Evolutionary conservation across 129 eudicot species (phyloP).

Genomic region (Flaveria linearis): DNA sequence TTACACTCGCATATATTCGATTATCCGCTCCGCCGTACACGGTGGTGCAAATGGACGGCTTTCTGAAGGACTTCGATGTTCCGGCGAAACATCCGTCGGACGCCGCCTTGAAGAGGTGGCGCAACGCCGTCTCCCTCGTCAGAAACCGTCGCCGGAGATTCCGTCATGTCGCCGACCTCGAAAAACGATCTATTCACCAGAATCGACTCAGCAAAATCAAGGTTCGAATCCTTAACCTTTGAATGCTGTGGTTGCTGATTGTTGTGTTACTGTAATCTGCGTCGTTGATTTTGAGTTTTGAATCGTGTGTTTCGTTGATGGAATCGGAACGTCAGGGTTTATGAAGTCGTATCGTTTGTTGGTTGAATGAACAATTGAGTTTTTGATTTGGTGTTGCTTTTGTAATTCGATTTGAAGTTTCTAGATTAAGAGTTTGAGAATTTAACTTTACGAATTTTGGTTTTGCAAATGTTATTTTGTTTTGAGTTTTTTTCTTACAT

Average conservation of each 20-base stretch:
- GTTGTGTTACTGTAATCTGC: not conserved
- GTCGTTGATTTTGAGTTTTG: not conserved
- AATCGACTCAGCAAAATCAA: slow-evolving; percentile 43
- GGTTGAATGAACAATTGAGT: not conserved
- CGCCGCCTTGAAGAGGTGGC: slow-evolving; percentile 62
- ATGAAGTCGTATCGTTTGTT: not conserved
- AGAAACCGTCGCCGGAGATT: slow-evolving; percentile 72
- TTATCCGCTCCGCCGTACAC: not conserved
- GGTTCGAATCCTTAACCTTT: slow-evolving; percentile 26
- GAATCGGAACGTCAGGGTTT: no score
- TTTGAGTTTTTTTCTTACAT: not conserved
- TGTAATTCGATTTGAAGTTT: not conserved
- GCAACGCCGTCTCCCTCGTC: slow-evolving; percentile 62
- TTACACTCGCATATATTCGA: not conserved
- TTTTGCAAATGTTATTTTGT: not conserved
- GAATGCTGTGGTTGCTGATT: not conserved
- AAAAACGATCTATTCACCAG: slow-evolving; percentile 46
- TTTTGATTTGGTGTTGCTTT: not conserved
- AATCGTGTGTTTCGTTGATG: no score
- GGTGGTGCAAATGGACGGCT: slow-evolving; percentile 29
- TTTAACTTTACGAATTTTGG: not conserved
- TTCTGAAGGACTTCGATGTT: slow-evolving; percentile 53
- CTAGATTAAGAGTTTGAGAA: not conserved
- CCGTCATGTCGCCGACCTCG: slow-evolving; percentile 70
- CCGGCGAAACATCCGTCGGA: slow-evolving; percentile 53